Base-by-base conservation (phyloP, 1,139 yeast species). In the Nakaseomyces sp. region DNA sequence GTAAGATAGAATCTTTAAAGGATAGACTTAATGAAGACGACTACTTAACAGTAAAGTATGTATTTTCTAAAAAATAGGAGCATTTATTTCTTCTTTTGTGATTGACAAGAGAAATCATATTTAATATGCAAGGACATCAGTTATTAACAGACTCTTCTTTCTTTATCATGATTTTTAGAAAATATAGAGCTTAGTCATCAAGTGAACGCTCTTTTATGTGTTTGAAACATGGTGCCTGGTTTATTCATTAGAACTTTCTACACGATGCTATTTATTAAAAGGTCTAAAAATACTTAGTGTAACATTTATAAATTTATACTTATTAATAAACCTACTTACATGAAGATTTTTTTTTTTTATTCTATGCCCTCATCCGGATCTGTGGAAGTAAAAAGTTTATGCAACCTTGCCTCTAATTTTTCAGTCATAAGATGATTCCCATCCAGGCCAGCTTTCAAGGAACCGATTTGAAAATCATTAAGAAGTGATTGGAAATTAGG, bases 11-110 rank as follows among this genome's bases (percentile, higher is more conserved):
- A 43, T 52, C 61, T 4, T 49, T 58, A 47, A 68, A 70, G 52
- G 79, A 75, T 46, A 69, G 69, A 46, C 63, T 79, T 37, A 71
- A 77, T 49, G 65, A 65, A 36, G 83, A 78, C 43, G 84, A 79
- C 52, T 70, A 68, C 44, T 64, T 67, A 40, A 57, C 68, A 5
- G 73, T 77, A 33, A 73, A 73, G 73, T 69, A 72, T 62, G 74
- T 73, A 63, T 55, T 57, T 24, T 31, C 42, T 16, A 24, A 32
- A 28, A 40, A 40, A n/a, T 24, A 40, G 26, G 22, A 25, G 10
- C 8, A 7, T 5, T 8, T 10, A 10, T 8, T 18, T 18, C 10
- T 12, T 13, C 2, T 8, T 12, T 18, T 2, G 5, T 32, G 10
- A 32, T 10, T 16, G n/a, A n/a, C 15, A 5, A 15, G 36, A 32